phyloP scores from a whole-genome alignment of 352 stramenopile species.

The Pythium rishiriense region DNA sequence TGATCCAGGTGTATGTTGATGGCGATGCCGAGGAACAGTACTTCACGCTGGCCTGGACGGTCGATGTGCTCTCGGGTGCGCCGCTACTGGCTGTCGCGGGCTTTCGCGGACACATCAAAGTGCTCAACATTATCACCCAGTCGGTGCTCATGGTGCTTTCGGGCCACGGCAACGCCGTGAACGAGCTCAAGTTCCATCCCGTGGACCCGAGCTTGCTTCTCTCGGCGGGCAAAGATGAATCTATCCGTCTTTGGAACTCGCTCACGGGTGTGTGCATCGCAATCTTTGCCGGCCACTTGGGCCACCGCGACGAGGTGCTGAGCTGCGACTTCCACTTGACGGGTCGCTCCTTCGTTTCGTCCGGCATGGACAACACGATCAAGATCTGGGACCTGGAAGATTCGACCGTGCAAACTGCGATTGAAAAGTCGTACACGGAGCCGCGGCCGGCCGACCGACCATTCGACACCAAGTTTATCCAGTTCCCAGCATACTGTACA shows the following conservation, averaged over 20 bases:
- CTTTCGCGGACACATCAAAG: slow-evolving; percentile 78
- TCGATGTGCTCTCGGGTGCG: slow-evolving; percentile 65
- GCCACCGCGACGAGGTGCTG: slow-evolving; percentile 90
- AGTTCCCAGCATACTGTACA: slow-evolving; percentile 92
- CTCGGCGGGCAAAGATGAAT: slow-evolving; percentile 93
- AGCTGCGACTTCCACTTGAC: slow-evolving; percentile 88
- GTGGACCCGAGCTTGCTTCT: slow-evolving; percentile 88
- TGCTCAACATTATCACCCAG: slow-evolving; percentile 82
- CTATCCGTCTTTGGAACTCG: slow-evolving; percentile 92
- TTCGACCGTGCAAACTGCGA: slow-evolving; percentile 66
- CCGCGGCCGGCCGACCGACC: slow-evolving; percentile 54
- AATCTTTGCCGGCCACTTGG: slow-evolving; percentile 92
- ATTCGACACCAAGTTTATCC: slow-evolving; percentile 85
- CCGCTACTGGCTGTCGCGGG: slow-evolving; percentile 73
- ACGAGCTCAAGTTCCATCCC: slow-evolving; percentile 91
- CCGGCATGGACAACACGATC: slow-evolving; percentile 92
- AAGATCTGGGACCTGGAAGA: slow-evolving; percentile 93
- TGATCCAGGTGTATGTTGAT: slow-evolving; percentile 80
- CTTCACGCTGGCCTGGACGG: slow-evolving; percentile 77
- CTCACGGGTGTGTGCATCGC: slow-evolving; percentile 83
- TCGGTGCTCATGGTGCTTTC: slow-evolving; percentile 77
- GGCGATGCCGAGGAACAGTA: slow-evolving; percentile 80
- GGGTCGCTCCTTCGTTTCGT: slow-evolving; percentile 86
- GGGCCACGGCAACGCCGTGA: slow-evolving; percentile 92
- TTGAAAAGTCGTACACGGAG: slow-evolving; percentile 75